A percentile compares a stretch with the other conserved stretches of the same genome.
These are phyloP conservation scores for Wickerhamomyces mucosus DNA, from an alignment of 805 yeast species.

Conservation along the genomic window DNA sequence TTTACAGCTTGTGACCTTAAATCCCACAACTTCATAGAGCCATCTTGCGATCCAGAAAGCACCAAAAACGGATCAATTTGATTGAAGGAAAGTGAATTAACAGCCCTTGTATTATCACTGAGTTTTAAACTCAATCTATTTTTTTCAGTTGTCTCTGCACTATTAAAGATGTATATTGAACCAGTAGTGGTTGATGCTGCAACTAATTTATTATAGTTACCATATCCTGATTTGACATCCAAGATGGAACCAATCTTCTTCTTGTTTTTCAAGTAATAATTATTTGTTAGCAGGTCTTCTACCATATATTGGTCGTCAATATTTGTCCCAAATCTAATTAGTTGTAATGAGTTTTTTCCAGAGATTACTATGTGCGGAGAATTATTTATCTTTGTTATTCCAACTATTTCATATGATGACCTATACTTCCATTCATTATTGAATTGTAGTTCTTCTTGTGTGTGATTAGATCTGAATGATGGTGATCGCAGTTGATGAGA, in stretches of 20 bases:
- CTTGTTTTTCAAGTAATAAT: slow-evolving; percentile 21
- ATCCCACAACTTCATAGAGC: slow-evolving; percentile 72
- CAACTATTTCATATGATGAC: slow-evolving; percentile 22
- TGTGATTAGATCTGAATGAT: slow-evolving; percentile 1
- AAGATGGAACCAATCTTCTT: slow-evolving; percentile 30
- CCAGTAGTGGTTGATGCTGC: slow-evolving; percentile 41
- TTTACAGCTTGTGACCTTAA: slow-evolving; percentile 36
- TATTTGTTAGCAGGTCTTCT: slow-evolving; percentile 25
- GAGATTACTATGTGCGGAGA: slow-evolving; percentile 22
- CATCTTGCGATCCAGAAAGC: slow-evolving; percentile 72
- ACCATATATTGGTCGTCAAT: slow-evolving; percentile 16
- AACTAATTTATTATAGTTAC: slow-evolving; percentile 26
- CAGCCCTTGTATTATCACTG: slow-evolving; percentile 36
- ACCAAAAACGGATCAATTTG: slow-evolving; percentile 29
- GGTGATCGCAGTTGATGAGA: slow-evolving; percentile 3
- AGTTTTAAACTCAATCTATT: slow-evolving; percentile 23
- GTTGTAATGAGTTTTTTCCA: slow-evolving; percentile 32
- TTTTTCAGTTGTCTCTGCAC: slow-evolving; percentile 19
- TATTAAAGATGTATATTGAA: slow-evolving; percentile 29
- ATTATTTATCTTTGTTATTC: slow-evolving; percentile 13
- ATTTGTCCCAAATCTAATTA: slow-evolving; percentile 24
- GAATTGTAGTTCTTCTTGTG: not conserved
- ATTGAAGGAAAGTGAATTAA: slow-evolving; percentile 33
- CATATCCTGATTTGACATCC: slow-evolving; percentile 35
- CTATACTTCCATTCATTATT: slow-evolving; percentile 20